These are phyloP conservation scores for Mallotus nudiflorus DNA, from an alignment of 345 rosid species.

Conservation along the genomic window DNA sequence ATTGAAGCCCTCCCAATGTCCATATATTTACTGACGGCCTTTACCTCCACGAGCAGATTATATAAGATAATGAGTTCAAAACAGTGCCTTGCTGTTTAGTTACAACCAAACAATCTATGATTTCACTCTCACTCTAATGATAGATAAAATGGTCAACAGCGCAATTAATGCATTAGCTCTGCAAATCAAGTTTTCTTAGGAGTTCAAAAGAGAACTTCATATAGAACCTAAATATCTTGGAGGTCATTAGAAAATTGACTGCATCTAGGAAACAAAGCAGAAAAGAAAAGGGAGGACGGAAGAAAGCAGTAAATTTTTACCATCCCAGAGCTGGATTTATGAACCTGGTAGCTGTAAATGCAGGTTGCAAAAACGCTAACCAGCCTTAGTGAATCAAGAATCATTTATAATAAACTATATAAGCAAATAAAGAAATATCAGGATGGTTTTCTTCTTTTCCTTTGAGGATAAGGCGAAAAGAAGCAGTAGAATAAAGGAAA, in stretches of 20 bases:
- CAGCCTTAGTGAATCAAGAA: too few species aligned
- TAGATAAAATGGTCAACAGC: background rate
- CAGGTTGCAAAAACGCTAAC: too few species aligned
- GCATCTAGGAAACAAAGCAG: background rate
- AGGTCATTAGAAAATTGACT: background rate
- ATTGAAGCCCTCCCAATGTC: background rate
- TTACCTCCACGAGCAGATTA: background rate
- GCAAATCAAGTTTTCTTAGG: background rate
- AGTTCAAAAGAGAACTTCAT: background rate
- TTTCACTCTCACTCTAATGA: background rate
- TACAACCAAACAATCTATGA: background rate
- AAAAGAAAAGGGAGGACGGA: background rate
- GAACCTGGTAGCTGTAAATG: too few species aligned
- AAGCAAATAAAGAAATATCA: too few species aligned
- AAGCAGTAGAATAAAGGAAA: too few species aligned
- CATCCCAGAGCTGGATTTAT: too few species aligned
- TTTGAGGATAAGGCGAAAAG: too few species aligned
- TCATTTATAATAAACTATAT: too few species aligned
- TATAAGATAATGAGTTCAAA: too few species aligned
- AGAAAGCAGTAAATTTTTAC: background rate
- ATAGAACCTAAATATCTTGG: background rate
- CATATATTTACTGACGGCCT: background rate
- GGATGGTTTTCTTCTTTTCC: too few species aligned
- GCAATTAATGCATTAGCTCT: background rate
- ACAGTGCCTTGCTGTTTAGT: background rate